Base-by-base conservation (phyloP, 768 basidiomycete genomes). In the Leccinellum luteum region DNA sequence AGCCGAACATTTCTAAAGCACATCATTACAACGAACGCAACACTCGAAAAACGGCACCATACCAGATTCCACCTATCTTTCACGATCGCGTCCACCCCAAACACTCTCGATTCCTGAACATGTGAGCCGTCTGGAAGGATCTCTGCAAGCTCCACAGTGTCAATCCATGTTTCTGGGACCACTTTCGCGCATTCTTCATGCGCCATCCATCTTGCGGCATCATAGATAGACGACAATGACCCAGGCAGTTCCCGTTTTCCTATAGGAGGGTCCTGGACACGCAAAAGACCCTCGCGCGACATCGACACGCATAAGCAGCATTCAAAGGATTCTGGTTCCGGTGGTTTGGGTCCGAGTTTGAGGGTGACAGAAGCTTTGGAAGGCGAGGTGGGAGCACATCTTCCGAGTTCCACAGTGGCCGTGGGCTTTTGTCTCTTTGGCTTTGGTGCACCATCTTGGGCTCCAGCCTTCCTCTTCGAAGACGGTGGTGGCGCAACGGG, bases 11-110 rank as follows among this genome's bases (percentile, higher is more conserved):
- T 96, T 97, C 94, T 98, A 56, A n/a, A 30, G 41, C 23, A 51
- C 31, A 14, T 48, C 32, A 35, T 60, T 30, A 60, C 0, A 50
- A 35, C 3, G 31, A 21, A 25, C 32, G n/a, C 4, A 6, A 35
- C 25, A 44, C 23, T 34, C n/a, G 25, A 47, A 27, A 41, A 47
- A 41, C 21, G 51, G 58, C 25, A 6, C 76, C 86, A 54, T 66
- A 96, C 95, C 76, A 98, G 67, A 68, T 87, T 88, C 97, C 97
- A 99, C 28, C 97, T 77, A 70, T 91, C 95, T 69, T 86, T 92
- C 12, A 90, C 90, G 61, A 99, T 92, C 8, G 81, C 85, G 66
- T 93, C 90, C 23, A 92, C 90, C 3, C 96, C 95, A 65, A 88
- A 88, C 0, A 97, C 87, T 56, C 82, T 79, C 55, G 71, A 76